A percentile compares a stretch with the other conserved stretches of the same genome.
phyloP scores from a whole-genome alignment of 345 rosid species.

The Boechera stricta region DNA sequence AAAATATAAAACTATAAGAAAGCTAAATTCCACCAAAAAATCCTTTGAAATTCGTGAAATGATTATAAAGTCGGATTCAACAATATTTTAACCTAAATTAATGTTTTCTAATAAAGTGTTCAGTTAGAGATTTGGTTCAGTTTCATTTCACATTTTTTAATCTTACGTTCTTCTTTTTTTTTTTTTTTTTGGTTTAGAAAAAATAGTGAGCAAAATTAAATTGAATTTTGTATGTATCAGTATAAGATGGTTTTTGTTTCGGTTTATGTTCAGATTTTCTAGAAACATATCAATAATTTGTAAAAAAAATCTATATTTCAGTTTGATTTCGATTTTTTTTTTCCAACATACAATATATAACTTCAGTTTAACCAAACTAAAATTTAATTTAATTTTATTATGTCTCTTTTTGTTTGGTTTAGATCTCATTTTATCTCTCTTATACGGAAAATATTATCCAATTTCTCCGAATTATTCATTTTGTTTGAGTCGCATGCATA shows the following conservation, averaged over 20 bases:
- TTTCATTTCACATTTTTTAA: not conserved
- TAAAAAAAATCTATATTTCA: not conserved
- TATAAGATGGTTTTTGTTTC: not conserved
- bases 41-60: not conserved
- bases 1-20: not conserved
- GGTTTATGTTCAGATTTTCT: not conserved
- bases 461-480: not conserved
- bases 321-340: not conserved
- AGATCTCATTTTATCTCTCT: not conserved
- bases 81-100: not conserved
- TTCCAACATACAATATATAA: not conserved
- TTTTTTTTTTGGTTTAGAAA: not conserved
- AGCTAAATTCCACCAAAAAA: not conserved
- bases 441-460: not conserved
- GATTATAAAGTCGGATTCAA: not conserved
- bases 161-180: too few relatives aligned
- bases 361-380: not conserved
- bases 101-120: not conserved
- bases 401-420: not conserved
- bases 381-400: not conserved
- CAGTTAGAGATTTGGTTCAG: not conserved
- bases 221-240: not conserved
- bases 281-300: not conserved
- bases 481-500: not conserved
- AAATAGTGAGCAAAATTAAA: not conserved